Base-by-base conservation (phyloP, 2,329 filamentous ascomycete genomes). In the Fusarium setosum region DNA sequence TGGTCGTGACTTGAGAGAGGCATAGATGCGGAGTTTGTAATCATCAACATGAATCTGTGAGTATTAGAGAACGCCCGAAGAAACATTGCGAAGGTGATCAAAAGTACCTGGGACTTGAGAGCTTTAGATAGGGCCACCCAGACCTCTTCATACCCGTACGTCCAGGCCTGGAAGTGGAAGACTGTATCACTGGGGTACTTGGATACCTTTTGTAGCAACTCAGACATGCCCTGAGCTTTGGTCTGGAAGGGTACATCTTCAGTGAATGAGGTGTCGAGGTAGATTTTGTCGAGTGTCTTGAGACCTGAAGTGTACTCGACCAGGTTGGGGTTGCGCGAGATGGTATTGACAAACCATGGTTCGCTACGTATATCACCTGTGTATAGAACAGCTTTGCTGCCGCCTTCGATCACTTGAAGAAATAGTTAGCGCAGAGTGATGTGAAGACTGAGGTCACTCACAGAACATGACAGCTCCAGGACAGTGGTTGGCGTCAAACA, bases 401-500 rank as follows among this genome's bases (percentile, higher is more conserved):
- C 77, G 3, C 88, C 89, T 77, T 97, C 92, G 24, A 97, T 91
- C 17, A 97, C 84, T 86, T 37, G 8, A 31, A 15, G 37, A 3
- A 8, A 67, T 18, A 62, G 48, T 13, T 13, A 34, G 44, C 9
- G 21, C 26, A 31, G 20, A 5, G n/a, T 8, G 4, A 26, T 4
- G 5, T 6, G 1, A 5, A 6, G 17, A 3, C 6, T 1, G 21
- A 3, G 75, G n/a, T n/a, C n/a, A n/a, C 85, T 66, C 74, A 88
- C 86, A 81, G 73, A 97, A 97, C 93, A 97, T 97, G 17, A 96
- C 93, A 17, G 93, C 90, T 0, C 95, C 94, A 1, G 91, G 86
- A 71, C 95, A 98, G 74, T 97, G 95, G 70, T 98, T 97, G 2
- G 95, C 94, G 79, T 97, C 91, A 50, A 97, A 87, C 0, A 97